Base-by-base conservation (phyloP, 768 basidiomycete genomes). In the Phlegmacium glaucopus region DNA sequence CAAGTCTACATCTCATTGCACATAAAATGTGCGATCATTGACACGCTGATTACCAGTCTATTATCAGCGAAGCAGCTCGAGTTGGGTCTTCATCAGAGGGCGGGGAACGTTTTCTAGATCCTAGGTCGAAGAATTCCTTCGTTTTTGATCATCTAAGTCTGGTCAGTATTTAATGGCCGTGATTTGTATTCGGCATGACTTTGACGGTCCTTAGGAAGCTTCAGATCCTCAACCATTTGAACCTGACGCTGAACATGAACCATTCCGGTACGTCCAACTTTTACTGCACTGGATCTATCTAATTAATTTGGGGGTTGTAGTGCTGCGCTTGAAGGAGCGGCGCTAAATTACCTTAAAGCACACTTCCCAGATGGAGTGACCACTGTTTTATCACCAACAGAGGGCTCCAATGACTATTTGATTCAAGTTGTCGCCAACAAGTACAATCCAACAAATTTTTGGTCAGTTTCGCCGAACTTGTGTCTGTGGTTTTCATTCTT, bases 361-460 rank as follows among this genome's bases (percentile, higher is more conserved):
- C 93, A 96, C 65, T 97, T 85, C 63, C 72, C 79, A 38, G 83
- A 88, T 17, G 93, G 92, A 38, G 84, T 88, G 29, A 71, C 78
- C 0, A 80, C 88, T 32, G 82, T 90, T 8, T 90, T 91, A 57
- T 70, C 86, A 3, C 71, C 72, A 3, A 66, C 69, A 29, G 72
- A 69, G 22, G 66, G 67, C 17, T 56, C 71, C 0, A 71, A 61
- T 15, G 70, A 68, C 42, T 94, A 82, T 57, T 74, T 78, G 12
- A 64, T 96, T 36, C 89, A 94, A 61, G 71, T 96, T 46, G 94
- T 95, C n/a, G 87, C 91, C 15, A 95, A 96, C 65, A 92, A 94
- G 62, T 97, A 97, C 69, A 97, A 95, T 61, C 88, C 91, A 0
- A 68, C 79, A 16, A 97, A 97, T 65, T 97, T 79, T 69, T 98